Conservation (phyloP, 768 basidiomycete genomes). For the Lanmaoa rubissima region DNA sequence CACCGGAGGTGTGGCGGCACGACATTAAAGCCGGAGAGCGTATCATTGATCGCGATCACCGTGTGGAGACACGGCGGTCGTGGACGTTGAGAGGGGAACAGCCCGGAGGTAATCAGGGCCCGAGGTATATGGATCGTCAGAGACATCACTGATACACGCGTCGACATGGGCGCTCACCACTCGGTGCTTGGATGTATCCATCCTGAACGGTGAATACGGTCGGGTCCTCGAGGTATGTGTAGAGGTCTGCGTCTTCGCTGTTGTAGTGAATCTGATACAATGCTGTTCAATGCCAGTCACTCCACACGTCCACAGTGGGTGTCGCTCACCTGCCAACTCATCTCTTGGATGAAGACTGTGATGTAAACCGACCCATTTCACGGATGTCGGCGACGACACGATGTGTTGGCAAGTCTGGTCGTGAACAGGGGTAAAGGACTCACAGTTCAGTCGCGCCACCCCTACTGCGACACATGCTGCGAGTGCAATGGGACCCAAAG, state of each 20-base stretch:
- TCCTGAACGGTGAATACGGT: conserved; percentile 52
- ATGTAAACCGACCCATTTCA: conserved; percentile 11
- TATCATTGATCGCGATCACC: background rate
- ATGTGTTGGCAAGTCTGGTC: background rate
- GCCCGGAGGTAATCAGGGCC: background rate
- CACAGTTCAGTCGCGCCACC: conserved; percentile 57
- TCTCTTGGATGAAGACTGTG: conserved; percentile 57
- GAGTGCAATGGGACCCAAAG: conserved; percentile 66
- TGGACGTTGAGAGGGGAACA: background rate
- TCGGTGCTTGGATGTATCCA: conserved; percentile 47
- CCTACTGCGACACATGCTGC: conserved; percentile 70
- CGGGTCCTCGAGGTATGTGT: conserved; percentile 55
- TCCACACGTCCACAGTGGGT: background rate
- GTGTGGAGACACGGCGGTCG: background rate
- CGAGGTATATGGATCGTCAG: conserved; percentile 2
- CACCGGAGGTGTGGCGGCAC: background rate
- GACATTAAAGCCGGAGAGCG: background rate
- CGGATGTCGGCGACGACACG: background rate
- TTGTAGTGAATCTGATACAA: conserved; percentile 61
- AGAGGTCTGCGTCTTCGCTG: conserved; percentile 52
- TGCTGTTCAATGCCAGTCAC: background rate
- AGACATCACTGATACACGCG: background rate
- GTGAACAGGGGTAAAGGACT: conserved; percentile 16
- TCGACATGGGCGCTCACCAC: conserved; percentile 29
- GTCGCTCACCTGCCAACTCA: conserved; percentile 53